Percentiles rank a stretch among this genome's conserved stretches.
Evolutionary conservation across 306 rosid species (phyloP).

Genomic region (Dryas drummondii): DNA sequence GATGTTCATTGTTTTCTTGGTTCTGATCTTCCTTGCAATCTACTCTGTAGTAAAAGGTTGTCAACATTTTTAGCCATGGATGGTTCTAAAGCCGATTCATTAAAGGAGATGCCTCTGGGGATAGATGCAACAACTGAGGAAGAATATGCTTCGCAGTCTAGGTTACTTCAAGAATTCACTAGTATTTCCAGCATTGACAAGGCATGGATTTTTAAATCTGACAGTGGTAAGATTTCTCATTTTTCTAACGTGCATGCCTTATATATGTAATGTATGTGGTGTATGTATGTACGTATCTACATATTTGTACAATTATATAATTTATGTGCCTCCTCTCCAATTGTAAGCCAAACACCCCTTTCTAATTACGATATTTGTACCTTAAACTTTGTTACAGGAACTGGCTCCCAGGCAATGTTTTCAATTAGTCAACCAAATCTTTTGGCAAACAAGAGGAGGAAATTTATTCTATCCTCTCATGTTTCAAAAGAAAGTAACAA

Average conservation of each 20-base stretch:
- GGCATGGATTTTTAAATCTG: constrained; percentile 68
- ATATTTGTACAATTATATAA: neutral
- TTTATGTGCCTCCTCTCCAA: constrained; percentile 1
- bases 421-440: constrained; percentile 57
- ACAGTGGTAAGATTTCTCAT: constrained; percentile 39
- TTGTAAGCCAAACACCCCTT: neutral
- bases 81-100: constrained; percentile 31
- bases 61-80: constrained; percentile 51
- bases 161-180: constrained; percentile 63
- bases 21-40: constrained; percentile 8
- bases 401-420: constrained; percentile 59
- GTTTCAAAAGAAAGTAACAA: constrained; percentile 40
- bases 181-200: constrained; percentile 65
- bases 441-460: constrained; percentile 63
- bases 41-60: constrained; percentile 36
- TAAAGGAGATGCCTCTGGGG: constrained; percentile 52
- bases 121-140: constrained; percentile 56
- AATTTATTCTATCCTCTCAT: constrained; percentile 47
- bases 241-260: neutral
- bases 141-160: constrained; percentile 63
- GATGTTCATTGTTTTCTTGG: constrained; percentile 14
- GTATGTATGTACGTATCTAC: neutral
- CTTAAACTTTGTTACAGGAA: constrained; percentile 31
- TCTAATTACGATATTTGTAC: neutral
- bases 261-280: constrained; percentile 18